phyloP scores from a whole-genome alignment of 2,329 filamentous ascomycete genomes.

The Penicillium sp. region DNA sequence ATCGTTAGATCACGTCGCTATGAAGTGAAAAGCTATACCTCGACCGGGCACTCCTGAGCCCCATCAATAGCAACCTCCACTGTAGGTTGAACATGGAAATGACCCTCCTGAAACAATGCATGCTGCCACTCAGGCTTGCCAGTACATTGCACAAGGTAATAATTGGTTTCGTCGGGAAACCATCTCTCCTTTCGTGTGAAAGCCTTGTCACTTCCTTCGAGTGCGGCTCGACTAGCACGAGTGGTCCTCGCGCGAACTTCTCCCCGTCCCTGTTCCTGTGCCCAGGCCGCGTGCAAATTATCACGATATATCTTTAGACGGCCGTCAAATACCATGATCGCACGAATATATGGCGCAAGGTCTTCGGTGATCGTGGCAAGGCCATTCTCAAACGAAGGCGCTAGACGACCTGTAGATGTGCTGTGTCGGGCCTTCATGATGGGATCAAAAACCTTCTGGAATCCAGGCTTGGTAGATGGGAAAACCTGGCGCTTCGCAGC shows the following conservation, averaged over 20 bases:
- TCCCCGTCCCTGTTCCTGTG: slow-evolving; percentile 47
- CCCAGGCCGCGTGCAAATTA: slow-evolving; percentile 62
- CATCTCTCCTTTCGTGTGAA: slow-evolving; percentile 70
- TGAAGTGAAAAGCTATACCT: neutral
- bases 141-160: slow-evolving; percentile 65
- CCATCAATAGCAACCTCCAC: neutral
- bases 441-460: slow-evolving; percentile 53
- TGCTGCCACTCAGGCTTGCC: slow-evolving; percentile 49
- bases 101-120: slow-evolving; percentile 31
- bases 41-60: neutral
- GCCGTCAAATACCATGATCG: slow-evolving; percentile 76
- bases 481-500: slow-evolving; percentile 12
- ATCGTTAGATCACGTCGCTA: neutral
- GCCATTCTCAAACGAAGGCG: slow-evolving; percentile 76
- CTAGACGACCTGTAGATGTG: slow-evolving; percentile 36
- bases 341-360: slow-evolving; percentile 84
- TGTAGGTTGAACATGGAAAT: slow-evolving; percentile 30
- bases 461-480: slow-evolving; percentile 37
- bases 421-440: slow-evolving; percentile 46
- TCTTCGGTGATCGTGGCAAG: slow-evolving; percentile 68
- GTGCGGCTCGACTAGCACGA: slow-evolving; percentile 70
- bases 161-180: slow-evolving; percentile 64
- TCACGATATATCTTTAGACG: slow-evolving; percentile 67
- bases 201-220: slow-evolving; percentile 71
- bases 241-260: slow-evolving; percentile 68